Base-by-base conservation (phyloP, 805 yeast species). In the Starmerella vaccinii region DNA sequence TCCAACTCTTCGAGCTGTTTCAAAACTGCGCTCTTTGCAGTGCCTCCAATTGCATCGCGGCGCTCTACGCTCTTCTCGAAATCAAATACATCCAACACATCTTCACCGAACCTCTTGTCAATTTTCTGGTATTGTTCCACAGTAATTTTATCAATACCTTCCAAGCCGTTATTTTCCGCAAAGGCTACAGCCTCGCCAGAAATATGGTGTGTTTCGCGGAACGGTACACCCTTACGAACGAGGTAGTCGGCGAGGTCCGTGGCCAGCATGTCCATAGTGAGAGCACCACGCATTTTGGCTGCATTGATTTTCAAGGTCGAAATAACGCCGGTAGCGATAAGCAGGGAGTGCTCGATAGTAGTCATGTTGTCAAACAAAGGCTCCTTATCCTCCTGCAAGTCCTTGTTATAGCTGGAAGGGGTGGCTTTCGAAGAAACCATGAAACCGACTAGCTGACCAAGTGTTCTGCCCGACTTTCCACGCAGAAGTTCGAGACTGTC, bases 181-280 rank as follows among this genome's bases (percentile, higher is more conserved):
- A 71, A 68, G 56, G 95, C 80, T 42, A 92, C 99, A 71, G 97
- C 92, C 68, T 88, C 95, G 51, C 99, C 99, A 6, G 97, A 87
- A 55, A 92, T 92, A 68, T 92, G 97, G 71, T 92, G 99, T 1
- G 98, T 92, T 71, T 92, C 97, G 74, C 99, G 86, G 73, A 92
- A 92, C 51, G 98, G 98, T 58, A 92, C 98, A 54, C 98, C 98
- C 68, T 83, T 89, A 72, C 96, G 82, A 47, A 92, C 99, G 58
- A 92, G 75, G 68, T 92, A 92, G 68, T 92, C 99, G 37, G 99
- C 99, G 60, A 92, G 76, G 67, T 92, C 99, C 29, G 99, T 92
- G 19, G 98, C 98, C 61, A 92, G 77, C 98, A 92, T 92, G 69
- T 92, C 98, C 95, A 90, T 90, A 26, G 97, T 89, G 61, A 92